Evolutionary conservation across 352 stramenopile species (phyloP).

Genomic region (Globisporangium recalcitrans): DNA sequence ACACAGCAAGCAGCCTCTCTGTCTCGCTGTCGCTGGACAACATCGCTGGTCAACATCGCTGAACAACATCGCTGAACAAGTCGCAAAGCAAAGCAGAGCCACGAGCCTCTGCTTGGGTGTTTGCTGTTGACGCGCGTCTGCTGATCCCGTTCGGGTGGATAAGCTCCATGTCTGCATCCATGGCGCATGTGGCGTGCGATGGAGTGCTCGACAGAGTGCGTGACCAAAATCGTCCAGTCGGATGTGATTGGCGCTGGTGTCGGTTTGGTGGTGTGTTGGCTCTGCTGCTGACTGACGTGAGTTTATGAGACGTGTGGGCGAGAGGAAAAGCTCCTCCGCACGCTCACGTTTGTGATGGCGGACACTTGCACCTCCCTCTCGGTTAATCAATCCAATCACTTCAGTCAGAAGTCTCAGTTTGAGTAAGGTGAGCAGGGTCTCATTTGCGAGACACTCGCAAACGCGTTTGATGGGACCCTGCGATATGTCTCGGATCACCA

Average conservation of each 20-base stretch:
- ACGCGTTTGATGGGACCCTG: neutral
- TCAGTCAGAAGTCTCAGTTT: neutral
- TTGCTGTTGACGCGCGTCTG: neutral
- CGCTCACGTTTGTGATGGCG: neutral
- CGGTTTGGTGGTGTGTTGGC: neutral
- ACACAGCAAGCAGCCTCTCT: too few relatives aligned
- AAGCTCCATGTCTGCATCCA: neutral
- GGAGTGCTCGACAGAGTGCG: neutral
- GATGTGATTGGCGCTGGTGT: neutral
- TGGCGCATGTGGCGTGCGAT: neutral
- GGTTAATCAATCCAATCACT: neutral
- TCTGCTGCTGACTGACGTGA: neutral
- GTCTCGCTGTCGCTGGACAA: neutral
- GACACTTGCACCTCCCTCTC: neutral
- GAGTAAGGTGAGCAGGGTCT: neutral
- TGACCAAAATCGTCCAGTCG: neutral
- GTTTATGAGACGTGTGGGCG: neutral
- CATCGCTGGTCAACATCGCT: too few relatives aligned
- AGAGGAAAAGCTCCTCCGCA: neutral
- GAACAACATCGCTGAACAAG: neutral
- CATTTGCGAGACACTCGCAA: neutral
- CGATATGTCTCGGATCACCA: neutral
- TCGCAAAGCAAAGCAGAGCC: neutral
- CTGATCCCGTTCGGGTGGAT: neutral
- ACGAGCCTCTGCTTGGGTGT: neutral